phyloP scores from a whole-genome alignment of 2,329 filamentous ascomycete genomes.

The Chaetomium olivaceum region DNA sequence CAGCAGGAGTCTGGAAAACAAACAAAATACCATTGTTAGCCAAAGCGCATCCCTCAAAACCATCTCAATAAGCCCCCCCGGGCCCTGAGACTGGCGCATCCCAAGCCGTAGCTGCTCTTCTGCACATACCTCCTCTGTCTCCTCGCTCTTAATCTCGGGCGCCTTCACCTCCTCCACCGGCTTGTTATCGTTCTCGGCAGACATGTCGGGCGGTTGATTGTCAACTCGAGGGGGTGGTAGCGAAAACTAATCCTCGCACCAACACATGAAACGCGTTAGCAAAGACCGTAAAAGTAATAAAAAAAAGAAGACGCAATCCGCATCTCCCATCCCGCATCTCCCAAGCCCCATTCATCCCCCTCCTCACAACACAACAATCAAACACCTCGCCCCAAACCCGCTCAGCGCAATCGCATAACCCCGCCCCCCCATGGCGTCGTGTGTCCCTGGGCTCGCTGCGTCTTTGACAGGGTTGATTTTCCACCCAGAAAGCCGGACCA shows the following conservation, averaged over 20 bases:
- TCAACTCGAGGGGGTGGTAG: background rate
- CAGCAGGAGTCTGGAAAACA: conserved; percentile 23
- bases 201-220: conserved; percentile 35
- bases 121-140: conserved; percentile 29
- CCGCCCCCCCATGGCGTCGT: background rate
- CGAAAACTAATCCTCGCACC: conserved; percentile 8
- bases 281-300: background rate
- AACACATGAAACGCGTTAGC: background rate
- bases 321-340: background rate
- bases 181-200: conserved; percentile 40
- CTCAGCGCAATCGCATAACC: background rate
- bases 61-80: background rate
- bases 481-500: background rate
- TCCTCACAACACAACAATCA: background rate
- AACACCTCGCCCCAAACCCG: background rate
- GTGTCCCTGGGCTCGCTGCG: background rate
- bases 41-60: background rate
- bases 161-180: conserved; percentile 38
- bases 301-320: background rate
- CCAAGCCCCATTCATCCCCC: background rate
- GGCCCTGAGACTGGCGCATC: background rate
- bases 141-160: conserved; percentile 30
- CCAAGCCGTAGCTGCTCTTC: background rate
- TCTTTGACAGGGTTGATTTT: background rate
- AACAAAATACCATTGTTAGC: conserved; percentile 13